Evolutionary conservation across 176 grass and related monocot genomes (phyloP), one percentile per base, ranked within the genome.

Genomic region (Saccharum spontaneum): DNA sequence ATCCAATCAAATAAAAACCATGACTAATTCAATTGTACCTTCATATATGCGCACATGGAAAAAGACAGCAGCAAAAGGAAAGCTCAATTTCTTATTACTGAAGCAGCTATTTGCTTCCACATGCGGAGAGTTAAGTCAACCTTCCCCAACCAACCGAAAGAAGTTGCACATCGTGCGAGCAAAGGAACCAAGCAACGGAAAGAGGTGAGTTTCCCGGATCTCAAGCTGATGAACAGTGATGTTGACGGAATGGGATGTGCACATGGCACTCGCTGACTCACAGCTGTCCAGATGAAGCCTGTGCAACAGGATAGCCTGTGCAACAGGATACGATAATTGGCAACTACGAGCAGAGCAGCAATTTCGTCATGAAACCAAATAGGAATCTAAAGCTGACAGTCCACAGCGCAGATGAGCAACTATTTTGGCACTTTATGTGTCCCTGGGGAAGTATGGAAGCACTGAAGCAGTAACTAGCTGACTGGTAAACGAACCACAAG

Each of bases 91-190:
- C 48, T 90, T 74, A 22, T 40, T 61, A 24, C 20, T 28, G 60
- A 86, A 74, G 81, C 11, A 49, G 44, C 65, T 23, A 48, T 40
- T 5, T 46, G 24, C 7, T 48, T 22, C 66, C 73, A 73, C 37
- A 77, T 55, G 61, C 1, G 14, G 26, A 12, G 81, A 71, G 86
- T 28, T 54, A 76, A 82, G 88, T 90, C 79, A 82, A 82, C 65
- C 36, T 1, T 8, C 14, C 10, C 11, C 60, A 28, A 63, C 60
- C 66, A 44, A 6, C 65, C 13, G 67, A 77, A 82, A 77, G 44
- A 20, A 71, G 79, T 65, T 78, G 43, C 59, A 73, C 15, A 10
- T 59, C 10, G 63, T 6, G 34, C 26, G n/a, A 52, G 23, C 78
- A 70, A 26, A 68, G 30, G 28, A 80, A 82, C 17, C 40, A 77